These are phyloP conservation scores for Mrakia gelida DNA, from an alignment of 768 basidiomycete species.

Conservation along the genomic window DNA sequence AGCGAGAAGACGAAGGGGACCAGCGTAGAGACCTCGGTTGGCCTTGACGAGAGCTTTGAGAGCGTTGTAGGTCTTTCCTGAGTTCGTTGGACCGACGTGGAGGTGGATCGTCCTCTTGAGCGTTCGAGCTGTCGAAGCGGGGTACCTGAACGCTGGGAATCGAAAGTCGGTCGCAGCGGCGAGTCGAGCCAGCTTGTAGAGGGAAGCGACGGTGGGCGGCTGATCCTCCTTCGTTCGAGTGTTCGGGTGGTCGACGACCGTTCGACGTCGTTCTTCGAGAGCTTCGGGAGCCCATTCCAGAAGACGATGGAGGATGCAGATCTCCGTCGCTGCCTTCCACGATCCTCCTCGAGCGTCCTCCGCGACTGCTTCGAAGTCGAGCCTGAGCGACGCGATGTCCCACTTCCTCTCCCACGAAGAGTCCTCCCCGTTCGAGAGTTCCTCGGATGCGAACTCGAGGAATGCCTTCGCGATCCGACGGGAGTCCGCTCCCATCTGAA, in stretches of 20 bases:
- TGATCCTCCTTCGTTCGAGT: background rate
- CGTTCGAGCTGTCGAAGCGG: constrained; percentile 51
- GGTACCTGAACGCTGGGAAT: constrained; percentile 35
- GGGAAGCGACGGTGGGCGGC: background rate
- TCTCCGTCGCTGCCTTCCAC: constrained; percentile 4
- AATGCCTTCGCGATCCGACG: constrained; percentile 10
- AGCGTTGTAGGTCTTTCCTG: constrained; percentile 93
- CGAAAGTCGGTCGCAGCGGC: constrained; percentile 37
- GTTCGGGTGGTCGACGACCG: background rate
- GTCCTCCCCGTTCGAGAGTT: background rate
- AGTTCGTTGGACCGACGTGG: constrained; percentile 97
- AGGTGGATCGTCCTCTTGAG: constrained; percentile 75
- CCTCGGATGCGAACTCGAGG: background rate
- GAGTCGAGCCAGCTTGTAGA: constrained; percentile 10
- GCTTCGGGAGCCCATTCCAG: constrained; percentile 20
- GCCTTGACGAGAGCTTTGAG: constrained; percentile 80
- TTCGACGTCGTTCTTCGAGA: background rate
- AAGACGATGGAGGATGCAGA: constrained; percentile 30
- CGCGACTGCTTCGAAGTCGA: constrained; percentile 13
- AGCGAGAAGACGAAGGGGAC: constrained; percentile 85
- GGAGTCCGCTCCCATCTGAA: background rate
- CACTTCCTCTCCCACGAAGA: constrained; percentile 16
- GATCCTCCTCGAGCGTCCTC: constrained; percentile 26
- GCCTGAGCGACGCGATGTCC: constrained; percentile 9
- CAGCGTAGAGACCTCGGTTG: constrained; percentile 71